Evolutionary conservation across 2,329 filamentous ascomycete species (phyloP).

Genomic region (Cyphellophora europaea): DNA sequence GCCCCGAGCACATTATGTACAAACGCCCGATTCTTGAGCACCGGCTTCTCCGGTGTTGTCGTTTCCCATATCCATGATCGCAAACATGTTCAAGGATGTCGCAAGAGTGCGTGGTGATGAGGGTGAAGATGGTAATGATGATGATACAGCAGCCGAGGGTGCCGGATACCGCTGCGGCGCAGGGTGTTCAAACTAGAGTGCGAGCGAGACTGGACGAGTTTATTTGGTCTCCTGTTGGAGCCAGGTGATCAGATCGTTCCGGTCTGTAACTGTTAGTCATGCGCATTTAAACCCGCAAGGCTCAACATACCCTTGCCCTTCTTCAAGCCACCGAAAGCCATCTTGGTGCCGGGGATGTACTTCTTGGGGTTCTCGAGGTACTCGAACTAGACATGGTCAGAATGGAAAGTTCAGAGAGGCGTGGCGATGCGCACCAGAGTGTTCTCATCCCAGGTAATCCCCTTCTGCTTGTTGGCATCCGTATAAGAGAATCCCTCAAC

Average conservation of each 20-base stretch:
- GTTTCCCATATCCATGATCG: conserved; percentile 7
- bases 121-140: conserved; percentile 6
- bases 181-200: no score
- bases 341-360: conserved; percentile 99
- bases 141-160: conserved; percentile 17
- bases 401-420: background rate
- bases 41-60: conserved; percentile 15
- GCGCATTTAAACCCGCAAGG: background rate
- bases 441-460: conserved; percentile 75
- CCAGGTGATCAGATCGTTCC: conserved; percentile 88
- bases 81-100: conserved; percentile 11
- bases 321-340: conserved; percentile 99
- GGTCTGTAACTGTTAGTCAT: conserved; percentile 20
- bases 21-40: conserved; percentile 5
- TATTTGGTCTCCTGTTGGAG: conserved; percentile 23
- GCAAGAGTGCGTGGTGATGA: conserved; percentile 8
- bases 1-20: conserved; percentile 13
- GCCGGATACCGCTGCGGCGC: no score
- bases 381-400: conserved; percentile 54
- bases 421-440: conserved; percentile 57
- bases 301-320: conserved; percentile 69
- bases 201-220: no score
- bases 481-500: conserved; percentile 94
- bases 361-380: conserved; percentile 99
- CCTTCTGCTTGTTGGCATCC: conserved; percentile 98